Evolutionary conservation across 257 asterid species (phyloP).

Genomic region (Salvia hispanica): DNA sequence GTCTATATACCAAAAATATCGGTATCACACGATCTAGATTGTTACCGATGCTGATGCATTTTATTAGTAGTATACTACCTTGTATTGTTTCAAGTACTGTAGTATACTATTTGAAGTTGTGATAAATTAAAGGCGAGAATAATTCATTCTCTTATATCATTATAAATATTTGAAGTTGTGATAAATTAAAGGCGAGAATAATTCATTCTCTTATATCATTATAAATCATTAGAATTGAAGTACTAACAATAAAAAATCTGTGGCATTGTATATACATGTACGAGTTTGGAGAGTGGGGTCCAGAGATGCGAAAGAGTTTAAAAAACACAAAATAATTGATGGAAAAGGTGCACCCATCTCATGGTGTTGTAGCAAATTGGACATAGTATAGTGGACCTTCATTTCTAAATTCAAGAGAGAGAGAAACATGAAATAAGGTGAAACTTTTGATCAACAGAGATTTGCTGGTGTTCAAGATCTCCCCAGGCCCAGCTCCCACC

Average conservation of each 20-base stretch:
- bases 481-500: not conserved
- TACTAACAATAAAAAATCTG: not conserved
- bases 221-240: not conserved
- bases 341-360: not conserved
- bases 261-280: not conserved
- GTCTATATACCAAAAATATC: too few species aligned
- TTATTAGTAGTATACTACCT: too few species aligned
- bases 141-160: not conserved
- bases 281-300: not conserved
- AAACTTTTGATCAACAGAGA: constrained; percentile 14
- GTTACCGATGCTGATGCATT: too few species aligned
- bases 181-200: too few species aligned
- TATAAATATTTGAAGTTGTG: too few species aligned
- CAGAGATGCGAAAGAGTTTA: not conserved
- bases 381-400: not conserved
- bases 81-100: too few species aligned
- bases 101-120: too few species aligned
- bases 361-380: constrained; percentile 14
- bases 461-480: not conserved
- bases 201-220: not conserved
- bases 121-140: too few species aligned
- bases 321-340: not conserved
- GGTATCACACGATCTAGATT: too few species aligned
- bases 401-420: constrained; percentile 9
- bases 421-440: not conserved